Base-by-base conservation (phyloP, 331 rosid genomes). In the Saraca asoca region DNA sequence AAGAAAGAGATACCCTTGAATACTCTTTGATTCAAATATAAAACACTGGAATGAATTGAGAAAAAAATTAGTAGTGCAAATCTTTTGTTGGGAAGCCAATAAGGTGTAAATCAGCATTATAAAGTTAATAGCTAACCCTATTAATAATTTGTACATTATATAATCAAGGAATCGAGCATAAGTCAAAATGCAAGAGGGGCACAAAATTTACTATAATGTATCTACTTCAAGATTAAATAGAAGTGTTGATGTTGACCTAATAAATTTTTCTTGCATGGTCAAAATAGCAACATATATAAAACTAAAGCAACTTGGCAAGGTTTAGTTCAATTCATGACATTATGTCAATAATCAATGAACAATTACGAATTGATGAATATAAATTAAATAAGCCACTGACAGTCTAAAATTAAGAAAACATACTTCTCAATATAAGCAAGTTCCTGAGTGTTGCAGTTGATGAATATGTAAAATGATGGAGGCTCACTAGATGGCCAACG, bases 31-130 rank as follows among this genome's bases (percentile, higher is more conserved):
- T 87, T 66, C 95, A 85, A 71, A 90, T 82, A 67, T 87, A 93
- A 83, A 93, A 93, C 69, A 87, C 91, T 0, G 95, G 95, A 75
- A 78, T 82, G 78, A 93, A 93, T 66, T 90, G 95, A 75, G 91
- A 93, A 75, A 93, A 96, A 83, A 93, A 93, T 65, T 95, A 94
- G 69, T 84, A 90, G 29, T 90, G 98, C 87, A 93, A 79, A 78
- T 93, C 95, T 74, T 84, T 90, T 59, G 91, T 14, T 58, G 96
- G 96, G 70, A 93, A 90, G 64, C 98, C 96, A 33, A 83, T 78
- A 76, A 93, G 68, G 75, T 96, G 95, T 88, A 93, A 85, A 82
- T 93, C 98, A 66, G 98, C 98, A 77, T 95, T 93, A 91, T 70
- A 75, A 81, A 79, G 74, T 72, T 71, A 80, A 70, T 61, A 72